Evolutionary conservation across 2,329 filamentous ascomycete species (phyloP), one percentile per base, ranked within the genome.

Genomic region (Talaromyces rugulosus): DNA sequence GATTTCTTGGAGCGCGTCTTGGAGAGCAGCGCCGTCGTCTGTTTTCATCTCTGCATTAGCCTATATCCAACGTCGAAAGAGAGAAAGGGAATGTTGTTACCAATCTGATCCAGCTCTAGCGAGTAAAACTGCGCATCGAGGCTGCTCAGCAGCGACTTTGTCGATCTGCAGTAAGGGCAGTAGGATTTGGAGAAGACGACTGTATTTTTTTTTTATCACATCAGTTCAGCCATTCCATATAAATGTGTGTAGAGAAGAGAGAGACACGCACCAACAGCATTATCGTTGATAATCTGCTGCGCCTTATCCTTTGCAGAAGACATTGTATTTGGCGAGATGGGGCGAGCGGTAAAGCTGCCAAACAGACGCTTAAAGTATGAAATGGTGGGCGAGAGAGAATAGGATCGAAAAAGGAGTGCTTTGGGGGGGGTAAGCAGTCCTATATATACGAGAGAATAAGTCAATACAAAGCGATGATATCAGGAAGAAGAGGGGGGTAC

Each of bases 121-220:
- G 85, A 75, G 72, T 85, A 87, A 78, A 85, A 93, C 70, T 92
- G 89, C 64, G 90, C 91, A 67, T 87, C 87, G 62, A 87, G 69
- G 62, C 86, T 81, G 72, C 83, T 85, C 69, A 99, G 82, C 57
- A 91, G 83, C 62, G 82, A 72, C 87, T 98, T 98, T 69, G 89
- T 87, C 63, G 87, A 83, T 62, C 80, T 83, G 85, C 94, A 98
- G 85, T 96, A 96, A 12, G 93, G 92, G 85, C 95, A 99, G 82
- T 92, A 96, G 16, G 89, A 91, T 83, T 99, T 99, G 80, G 89
- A 93, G 85, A 99, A 99, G 75, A 99, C 91, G 71, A 95, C 90
- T 91, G 57, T 36, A 31, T 23, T 31, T 27, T 52, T 23, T 31
- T 27, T 52, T 5, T 57, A 50, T 23, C 6, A 16, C 14, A n/a